Evolutionary conservation across 2,329 filamentous ascomycete species (phyloP).

Genomic region (Pseudocercospora eumusae): DNA sequence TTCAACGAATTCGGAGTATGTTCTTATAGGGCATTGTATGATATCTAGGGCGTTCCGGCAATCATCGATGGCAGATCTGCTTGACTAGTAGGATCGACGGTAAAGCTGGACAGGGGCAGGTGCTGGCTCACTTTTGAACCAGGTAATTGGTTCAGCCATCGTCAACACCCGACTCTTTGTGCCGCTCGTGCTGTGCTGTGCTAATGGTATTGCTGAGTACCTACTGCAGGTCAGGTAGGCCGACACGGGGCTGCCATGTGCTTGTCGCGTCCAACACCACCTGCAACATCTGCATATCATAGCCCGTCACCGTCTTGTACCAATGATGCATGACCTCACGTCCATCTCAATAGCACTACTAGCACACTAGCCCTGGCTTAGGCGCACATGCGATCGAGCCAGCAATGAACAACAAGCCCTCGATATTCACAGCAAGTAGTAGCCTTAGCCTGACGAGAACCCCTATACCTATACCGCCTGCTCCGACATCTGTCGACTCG

Average conservation of each 20-base stretch:
- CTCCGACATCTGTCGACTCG: conserved; percentile 4
- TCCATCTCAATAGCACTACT: not conserved
- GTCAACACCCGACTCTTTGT: not conserved
- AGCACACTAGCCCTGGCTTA: conserved; percentile 9
- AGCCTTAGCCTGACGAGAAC: conserved; percentile 16
- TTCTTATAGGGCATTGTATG: not conserved
- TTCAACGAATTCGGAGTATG: not conserved
- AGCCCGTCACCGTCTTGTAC: not conserved
- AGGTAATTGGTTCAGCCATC: conserved; percentile 2
- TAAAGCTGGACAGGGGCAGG: conserved; percentile 1
- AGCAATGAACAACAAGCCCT: conserved; percentile 27
- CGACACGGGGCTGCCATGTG: not conserved
- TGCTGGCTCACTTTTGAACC: not conserved
- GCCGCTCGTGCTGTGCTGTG: not conserved
- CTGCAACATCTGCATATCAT: not conserved
- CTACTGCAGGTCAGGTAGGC: not conserved
- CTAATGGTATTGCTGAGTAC: no score
- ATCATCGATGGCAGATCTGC: not conserved
- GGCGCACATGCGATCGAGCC: conserved; percentile 14
- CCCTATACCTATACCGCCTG: conserved; percentile 11
- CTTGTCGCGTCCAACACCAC: not conserved
- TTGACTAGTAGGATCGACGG: conserved; percentile 1
- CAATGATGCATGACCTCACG: conserved; percentile 7
- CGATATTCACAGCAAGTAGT: conserved; percentile 29
- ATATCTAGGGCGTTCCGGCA: not conserved